Evolutionary conservation across 805 yeast genomes (phyloP), one percentile per base, ranked within the genome.

Genomic region (Sungouiozyma intestinalis): DNA sequence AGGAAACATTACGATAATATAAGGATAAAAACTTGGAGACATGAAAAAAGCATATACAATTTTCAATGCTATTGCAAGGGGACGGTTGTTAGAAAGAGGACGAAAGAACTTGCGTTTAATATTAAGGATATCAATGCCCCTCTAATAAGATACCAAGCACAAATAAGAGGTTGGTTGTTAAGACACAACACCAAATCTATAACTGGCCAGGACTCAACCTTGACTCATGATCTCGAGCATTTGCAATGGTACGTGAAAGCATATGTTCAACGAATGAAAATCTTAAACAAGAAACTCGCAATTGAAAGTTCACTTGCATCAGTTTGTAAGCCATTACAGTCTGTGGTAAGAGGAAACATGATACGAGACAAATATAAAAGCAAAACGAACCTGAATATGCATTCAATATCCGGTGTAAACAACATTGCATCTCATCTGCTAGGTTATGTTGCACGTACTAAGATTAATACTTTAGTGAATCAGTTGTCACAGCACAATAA

Each of bases 341-440:
- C 80, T 0, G 46, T 65, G 1, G 55, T 71, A 3, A 69, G 83
- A 50, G 85, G 83, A 7, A 52, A 45, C 17, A 39, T 58, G 0
- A 45, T 67, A 4, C 65, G 85, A 48, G 48, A 51, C 2, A 50
- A 60, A 4, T 47, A 69, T 9, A 50, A 48, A 11, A 60, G 58
- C 2, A 49, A 14, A 6, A 15, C 8, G 49, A 37, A 16, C 29
- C 38, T 11, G 11, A 24, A 24, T 7, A 24, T 11, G 9, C 29
- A 18, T 9, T 13, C 67, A 15, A 61, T 72, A 33, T 62, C 63
- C 1, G 57, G 36, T 2, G 15, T 46, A n/a, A 20, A 35, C 14
- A 14, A 34, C 15, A 19, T 19, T 13, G 42, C 46, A 9, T 6
- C 15, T 14, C 16, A 36, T 7, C 36, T 55, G n/a, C 45, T 48